Base-by-base conservation (phyloP, 2,329 filamentous ascomycete species). In the Penicillium hordei region DNA sequence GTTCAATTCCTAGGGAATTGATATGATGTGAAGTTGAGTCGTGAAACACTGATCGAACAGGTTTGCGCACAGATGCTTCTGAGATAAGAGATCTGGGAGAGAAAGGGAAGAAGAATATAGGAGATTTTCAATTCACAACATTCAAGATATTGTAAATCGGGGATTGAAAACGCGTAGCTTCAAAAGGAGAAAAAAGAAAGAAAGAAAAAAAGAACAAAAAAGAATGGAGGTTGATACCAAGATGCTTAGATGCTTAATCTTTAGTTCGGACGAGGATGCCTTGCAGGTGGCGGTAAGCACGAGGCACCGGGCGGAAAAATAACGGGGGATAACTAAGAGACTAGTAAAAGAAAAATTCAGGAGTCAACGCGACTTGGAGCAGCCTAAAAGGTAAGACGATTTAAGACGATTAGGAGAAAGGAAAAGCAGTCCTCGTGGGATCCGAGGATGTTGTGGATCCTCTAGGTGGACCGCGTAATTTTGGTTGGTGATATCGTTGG, bases 231-330 rank as follows among this genome's bases (percentile, higher is more conserved):
- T 65, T 59, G 60, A 56, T 59, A 57, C 59, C 55, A 59, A 65
- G 72, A 73, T 74, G 72, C 72, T 75, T 75, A 63, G 72, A 73
- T 74, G 72, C 72, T 75, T 75, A 75, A 74, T 72, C 62, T 73
- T 73, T 75, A 74, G 72, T 72, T 62, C 66, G 27, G 46, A 33
- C 29, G 48, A 52, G 63, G 67, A 72, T 72, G 70, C 66, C 72
- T 70, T 74, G 72, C 72, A 72, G 70, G 70, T 70, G 70, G 68
- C 70, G 69, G 71, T 67, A 64, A 70, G 66, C 69, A 71, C 68
- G 67, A 74, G 68, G 70, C 68, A 67, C 70, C 67, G 67, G 67
- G 40, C 21, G 21, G 21, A 23, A 23, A 52, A 45, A 45, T 46
- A 52, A 51, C 48, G 23, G 48, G 33, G 9, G 23, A 50, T 29